These are phyloP conservation scores for Cercospora berteroae DNA, from an alignment of 2,329 filamentous ascomycete genomes.

Conservation along the genomic window DNA sequence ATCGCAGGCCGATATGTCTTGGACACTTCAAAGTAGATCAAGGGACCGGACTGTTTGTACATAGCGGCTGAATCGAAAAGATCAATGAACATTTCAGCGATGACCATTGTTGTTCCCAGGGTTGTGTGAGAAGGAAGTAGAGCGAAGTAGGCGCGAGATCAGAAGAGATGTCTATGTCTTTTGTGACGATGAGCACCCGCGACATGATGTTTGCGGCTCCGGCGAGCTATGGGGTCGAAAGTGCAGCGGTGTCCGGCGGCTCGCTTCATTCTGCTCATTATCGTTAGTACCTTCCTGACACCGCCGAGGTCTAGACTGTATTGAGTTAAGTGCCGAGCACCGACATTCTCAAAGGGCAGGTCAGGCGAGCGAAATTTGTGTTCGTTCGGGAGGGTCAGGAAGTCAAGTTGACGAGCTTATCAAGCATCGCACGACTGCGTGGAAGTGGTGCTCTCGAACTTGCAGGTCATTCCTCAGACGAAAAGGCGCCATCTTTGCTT, in stretches of 20 bases:
- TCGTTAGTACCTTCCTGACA: background rate
- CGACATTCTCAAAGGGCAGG: background rate
- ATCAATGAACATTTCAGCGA: background rate
- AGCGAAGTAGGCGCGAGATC: background rate
- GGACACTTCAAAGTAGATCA: slow-evolving; percentile 63
- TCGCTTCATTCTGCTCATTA: background rate
- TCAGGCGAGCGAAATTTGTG: background rate
- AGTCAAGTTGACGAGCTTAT: background rate
- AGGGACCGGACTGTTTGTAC: slow-evolving; percentile 9
- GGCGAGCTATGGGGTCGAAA: background rate
- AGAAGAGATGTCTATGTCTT: background rate
- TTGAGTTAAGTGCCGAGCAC: background rate
- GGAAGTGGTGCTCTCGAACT: background rate
- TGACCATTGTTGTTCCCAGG: background rate
- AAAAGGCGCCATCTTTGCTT: background rate
- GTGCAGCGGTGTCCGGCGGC: background rate
- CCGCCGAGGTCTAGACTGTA: background rate
- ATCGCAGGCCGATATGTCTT: slow-evolving; percentile 78
- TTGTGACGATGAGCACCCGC: background rate
- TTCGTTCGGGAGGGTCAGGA: background rate
- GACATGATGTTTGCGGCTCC: background rate
- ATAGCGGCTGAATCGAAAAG: slow-evolving; percentile 10
- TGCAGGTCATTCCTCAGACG: background rate
- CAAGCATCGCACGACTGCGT: background rate
- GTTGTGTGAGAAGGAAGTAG: background rate